Evolutionary conservation across 2,329 filamentous ascomycete genomes (phyloP).

Genomic region (Aspergillus arachidicola): DNA sequence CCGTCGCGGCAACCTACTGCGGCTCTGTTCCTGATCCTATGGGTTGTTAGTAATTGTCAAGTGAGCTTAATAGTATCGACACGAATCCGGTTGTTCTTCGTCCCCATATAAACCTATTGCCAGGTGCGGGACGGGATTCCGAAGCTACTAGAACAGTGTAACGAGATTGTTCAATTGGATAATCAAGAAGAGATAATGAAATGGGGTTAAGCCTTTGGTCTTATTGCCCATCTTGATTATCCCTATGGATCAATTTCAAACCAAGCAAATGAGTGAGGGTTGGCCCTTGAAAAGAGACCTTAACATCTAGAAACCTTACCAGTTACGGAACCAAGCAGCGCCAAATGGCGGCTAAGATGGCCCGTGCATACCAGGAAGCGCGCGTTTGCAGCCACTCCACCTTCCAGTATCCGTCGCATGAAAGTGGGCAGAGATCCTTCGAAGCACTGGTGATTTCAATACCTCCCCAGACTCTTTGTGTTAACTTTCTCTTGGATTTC

Average conservation of each 20-base stretch:
- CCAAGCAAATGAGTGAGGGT: background rate
- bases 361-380: constrained; percentile 24
- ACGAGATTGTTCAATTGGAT: background rate
- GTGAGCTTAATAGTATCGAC: background rate
- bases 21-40: background rate
- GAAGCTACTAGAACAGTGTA: background rate
- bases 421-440: constrained; percentile 24
- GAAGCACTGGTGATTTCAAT: constrained; percentile 16
- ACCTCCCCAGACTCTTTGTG: constrained; percentile 9
- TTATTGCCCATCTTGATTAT: background rate
- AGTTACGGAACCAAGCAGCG: background rate
- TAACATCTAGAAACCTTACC: background rate
- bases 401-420: constrained; percentile 29
- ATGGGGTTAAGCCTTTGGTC: background rate
- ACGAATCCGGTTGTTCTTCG: background rate
- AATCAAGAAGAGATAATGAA: background rate
- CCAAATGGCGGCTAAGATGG: constrained; percentile 13
- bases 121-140: background rate
- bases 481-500: constrained; percentile 7
- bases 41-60: background rate
- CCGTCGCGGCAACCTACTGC: constrained; percentile 3
- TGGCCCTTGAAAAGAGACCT: background rate
- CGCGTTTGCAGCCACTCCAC: constrained; percentile 32
- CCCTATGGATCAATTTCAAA: background rate
- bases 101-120: background rate